Conservation (phyloP, 768 basidiomycete genomes). For the Chlorophyllum brunneum region DNA sequence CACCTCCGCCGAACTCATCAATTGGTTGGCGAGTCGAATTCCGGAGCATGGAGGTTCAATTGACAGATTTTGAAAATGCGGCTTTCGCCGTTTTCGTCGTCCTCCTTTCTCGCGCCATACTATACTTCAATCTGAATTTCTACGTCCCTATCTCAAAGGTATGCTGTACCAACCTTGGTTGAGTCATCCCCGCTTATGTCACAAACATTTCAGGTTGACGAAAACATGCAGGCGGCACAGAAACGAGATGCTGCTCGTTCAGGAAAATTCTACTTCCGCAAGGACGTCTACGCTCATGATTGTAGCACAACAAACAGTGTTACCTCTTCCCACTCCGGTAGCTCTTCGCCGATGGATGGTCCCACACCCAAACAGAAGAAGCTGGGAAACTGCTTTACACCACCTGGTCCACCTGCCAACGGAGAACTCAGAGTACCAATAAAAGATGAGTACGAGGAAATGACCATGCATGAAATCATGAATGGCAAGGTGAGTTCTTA, state of each 20-base stretch:
- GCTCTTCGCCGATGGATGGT: constrained; percentile 32
- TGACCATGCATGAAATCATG: constrained; percentile 90
- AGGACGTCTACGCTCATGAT: constrained; percentile 68
- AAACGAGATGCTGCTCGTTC: constrained; percentile 67
- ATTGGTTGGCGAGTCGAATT: constrained; percentile 99
- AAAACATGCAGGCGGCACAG: constrained; percentile 94
- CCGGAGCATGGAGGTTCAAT: constrained; percentile 97
- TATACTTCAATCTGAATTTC: constrained; percentile 88
- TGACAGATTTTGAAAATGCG: constrained; percentile 99
- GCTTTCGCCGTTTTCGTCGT: constrained; percentile 95
- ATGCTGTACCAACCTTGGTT: not conserved
- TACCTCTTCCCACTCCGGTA: constrained; percentile 42
- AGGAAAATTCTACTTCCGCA: constrained; percentile 89
- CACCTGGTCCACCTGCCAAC: constrained; percentile 41
- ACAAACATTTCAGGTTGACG: constrained; percentile 68
- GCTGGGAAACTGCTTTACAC: constrained; percentile 70
- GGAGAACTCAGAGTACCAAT: constrained; percentile 35
- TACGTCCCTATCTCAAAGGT: constrained; percentile 98
- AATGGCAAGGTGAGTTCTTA: constrained; percentile 76
- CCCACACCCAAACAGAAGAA: constrained; percentile 55
- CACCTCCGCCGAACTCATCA: constrained; percentile 86
- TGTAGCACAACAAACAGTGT: constrained; percentile 37
- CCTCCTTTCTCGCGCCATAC: constrained; percentile 88
- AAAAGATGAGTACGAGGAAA: constrained; percentile 87
- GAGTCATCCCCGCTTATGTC: not conserved